A percentile compares a stretch with the other conserved stretches of the same genome.
Conservation (phyloP, 2,329 filamentous ascomycete genomes). For the Arthroderma uncinatum region DNA sequence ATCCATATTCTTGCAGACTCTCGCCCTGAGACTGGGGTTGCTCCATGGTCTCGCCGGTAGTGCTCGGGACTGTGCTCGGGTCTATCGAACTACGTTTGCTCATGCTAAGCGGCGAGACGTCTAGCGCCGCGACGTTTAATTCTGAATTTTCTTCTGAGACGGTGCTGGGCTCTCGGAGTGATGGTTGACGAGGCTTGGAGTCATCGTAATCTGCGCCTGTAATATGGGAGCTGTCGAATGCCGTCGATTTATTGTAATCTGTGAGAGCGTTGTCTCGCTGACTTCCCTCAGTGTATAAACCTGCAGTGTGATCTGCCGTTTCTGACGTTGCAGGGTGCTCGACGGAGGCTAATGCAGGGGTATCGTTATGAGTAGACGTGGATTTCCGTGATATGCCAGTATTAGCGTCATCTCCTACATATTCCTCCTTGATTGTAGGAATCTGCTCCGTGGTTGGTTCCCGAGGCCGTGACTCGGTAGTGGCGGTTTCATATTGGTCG, state of each 20-base stretch:
- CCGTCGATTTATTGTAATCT: background rate
- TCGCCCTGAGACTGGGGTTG: background rate
- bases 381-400: too few relatives aligned
- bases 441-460: constrained; percentile 34
- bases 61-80: background rate
- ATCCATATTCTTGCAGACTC: background rate
- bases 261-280: background rate
- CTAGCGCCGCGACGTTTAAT: background rate
- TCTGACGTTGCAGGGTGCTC: background rate
- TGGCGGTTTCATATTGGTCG: constrained; percentile 27
- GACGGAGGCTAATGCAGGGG: background rate
- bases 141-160: background rate
- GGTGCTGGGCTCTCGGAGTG: background rate
- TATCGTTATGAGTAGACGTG: background rate
- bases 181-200: background rate
- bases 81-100: background rate
- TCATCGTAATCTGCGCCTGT: background rate
- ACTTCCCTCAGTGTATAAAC: background rate
- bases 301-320: background rate
- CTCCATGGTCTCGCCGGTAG: background rate
- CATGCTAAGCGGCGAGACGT: background rate
- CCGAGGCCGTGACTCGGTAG: constrained; percentile 26
- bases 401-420: background rate
- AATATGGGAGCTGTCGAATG: background rate
- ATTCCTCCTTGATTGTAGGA: constrained; percentile 44